These are phyloP conservation scores for Middelhovenomyces tepae DNA, from an alignment of 805 yeast species.

Conservation along the genomic window DNA sequence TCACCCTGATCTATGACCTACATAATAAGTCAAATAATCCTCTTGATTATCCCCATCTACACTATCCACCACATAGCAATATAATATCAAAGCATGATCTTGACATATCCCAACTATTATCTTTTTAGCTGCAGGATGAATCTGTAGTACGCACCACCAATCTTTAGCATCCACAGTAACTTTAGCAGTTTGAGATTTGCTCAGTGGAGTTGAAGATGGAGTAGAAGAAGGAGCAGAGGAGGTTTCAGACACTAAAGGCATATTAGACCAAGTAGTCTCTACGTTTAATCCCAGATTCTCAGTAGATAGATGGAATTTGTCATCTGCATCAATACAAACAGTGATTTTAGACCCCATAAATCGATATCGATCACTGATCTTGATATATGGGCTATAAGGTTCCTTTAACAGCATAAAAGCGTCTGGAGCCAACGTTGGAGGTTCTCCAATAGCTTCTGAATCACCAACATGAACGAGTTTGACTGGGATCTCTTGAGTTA, in stretches of 20 bases:
- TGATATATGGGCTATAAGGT: slow-evolving; percentile 27
- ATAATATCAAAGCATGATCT: slow-evolving; percentile 13
- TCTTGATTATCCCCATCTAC: too few species aligned
- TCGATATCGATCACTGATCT: slow-evolving; percentile 27
- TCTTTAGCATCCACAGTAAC: slow-evolving; percentile 17
- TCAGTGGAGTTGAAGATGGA: background rate
- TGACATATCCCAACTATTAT: slow-evolving; percentile 19
- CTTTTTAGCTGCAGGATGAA: slow-evolving; percentile 10
- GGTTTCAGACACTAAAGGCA: slow-evolving; percentile 10
- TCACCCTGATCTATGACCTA: too few species aligned
- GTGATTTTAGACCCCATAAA: slow-evolving; percentile 18
- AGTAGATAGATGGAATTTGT: slow-evolving; percentile 18
- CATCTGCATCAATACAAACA: slow-evolving; percentile 16
- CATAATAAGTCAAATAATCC: too few species aligned
- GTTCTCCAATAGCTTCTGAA: slow-evolving; percentile 51
- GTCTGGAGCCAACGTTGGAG: slow-evolving; percentile 47
- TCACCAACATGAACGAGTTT: slow-evolving; percentile 47
- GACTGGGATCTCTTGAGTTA: slow-evolving; percentile 49
- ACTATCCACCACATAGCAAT: too few species aligned
- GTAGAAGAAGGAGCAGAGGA: background rate
- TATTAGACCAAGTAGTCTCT: slow-evolving; percentile 21
- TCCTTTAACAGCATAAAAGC: slow-evolving; percentile 40
- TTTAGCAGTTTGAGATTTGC: slow-evolving; percentile 5
- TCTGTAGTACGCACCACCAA: slow-evolving; percentile 18
- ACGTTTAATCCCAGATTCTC: slow-evolving; percentile 22